phyloP scores from a whole-genome alignment of 106 monocot species.

The Dendrobium chrysotoxum region DNA sequence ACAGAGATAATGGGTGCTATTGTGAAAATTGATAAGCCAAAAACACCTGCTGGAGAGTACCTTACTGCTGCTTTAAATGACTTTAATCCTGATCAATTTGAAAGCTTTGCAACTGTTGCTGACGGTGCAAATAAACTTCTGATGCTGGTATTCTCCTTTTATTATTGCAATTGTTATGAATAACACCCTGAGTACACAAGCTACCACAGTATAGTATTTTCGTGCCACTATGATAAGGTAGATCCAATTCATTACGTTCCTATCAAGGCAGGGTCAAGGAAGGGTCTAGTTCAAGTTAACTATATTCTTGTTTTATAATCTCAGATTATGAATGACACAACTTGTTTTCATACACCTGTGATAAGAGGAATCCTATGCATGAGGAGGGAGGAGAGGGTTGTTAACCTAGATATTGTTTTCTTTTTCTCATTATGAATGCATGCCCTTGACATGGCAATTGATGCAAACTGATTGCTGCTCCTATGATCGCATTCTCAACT shows the following conservation, averaged over 20 bases:
- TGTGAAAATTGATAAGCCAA: slow-evolving; percentile 76
- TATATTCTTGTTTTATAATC: neutral
- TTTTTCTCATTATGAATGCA: too few species aligned
- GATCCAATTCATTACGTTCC: neutral
- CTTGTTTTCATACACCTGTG: neutral
- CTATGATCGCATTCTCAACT: too few species aligned
- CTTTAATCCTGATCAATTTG: slow-evolving; percentile 95
- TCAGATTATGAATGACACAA: neutral
- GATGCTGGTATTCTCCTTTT: slow-evolving; percentile 68
- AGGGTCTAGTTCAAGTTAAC: neutral
- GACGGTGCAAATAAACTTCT: slow-evolving; percentile 99
- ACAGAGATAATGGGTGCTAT: slow-evolving; percentile 52
- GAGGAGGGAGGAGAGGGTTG: too few species aligned
- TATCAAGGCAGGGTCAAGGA: neutral
- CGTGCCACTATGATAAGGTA: neutral
- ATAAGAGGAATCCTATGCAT: too few species aligned
- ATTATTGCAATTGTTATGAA: neutral
- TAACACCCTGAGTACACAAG: neutral
- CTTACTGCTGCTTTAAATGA: slow-evolving; percentile 83
- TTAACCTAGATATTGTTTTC: too few species aligned
- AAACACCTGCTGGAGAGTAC: slow-evolving; percentile 97
- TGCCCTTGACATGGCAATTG: too few species aligned
- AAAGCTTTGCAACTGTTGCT: slow-evolving; percentile 80
- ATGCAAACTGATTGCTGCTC: too few species aligned
- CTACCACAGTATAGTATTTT: neutral